phyloP scores from a whole-genome alignment of 306 rosid genomes.

The Cucumis melo region DNA sequence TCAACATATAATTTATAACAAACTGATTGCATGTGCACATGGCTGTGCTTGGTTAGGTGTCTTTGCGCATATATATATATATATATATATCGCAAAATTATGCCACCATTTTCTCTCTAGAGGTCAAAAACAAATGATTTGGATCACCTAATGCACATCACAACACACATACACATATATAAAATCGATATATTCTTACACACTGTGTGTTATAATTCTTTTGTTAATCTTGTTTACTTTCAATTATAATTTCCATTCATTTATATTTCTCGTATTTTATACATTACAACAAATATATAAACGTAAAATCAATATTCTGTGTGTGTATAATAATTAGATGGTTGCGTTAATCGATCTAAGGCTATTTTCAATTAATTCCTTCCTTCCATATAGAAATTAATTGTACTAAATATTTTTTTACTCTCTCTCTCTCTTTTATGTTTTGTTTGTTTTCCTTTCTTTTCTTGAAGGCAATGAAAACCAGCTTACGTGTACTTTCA shows the following conservation, averaged over 20 bases:
- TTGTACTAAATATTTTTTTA: no score
- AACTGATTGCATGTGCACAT: not conserved
- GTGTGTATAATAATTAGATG: not conserved
- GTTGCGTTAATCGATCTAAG: not conserved
- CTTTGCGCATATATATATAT: not conserved
- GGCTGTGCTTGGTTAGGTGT: not conserved
- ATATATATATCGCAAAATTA: not conserved
- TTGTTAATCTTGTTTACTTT: not conserved
- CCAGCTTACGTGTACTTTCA: not conserved
- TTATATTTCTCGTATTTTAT: not conserved
- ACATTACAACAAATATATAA: not conserved
- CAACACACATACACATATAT: not conserved
- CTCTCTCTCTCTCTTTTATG: no score
- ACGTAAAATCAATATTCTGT: not conserved
- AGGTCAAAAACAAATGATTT: conserved; percentile 1
- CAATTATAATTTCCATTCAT: not conserved
- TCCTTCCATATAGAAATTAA: not conserved
- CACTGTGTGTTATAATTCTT: not conserved
- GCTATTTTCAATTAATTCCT: not conserved
- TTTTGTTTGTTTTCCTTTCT: not conserved
- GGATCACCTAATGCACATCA: not conserved
- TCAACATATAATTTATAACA: not conserved
- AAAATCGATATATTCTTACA: not conserved
- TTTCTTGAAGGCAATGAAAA: not conserved
- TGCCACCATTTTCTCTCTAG: not conserved